Evolutionary conservation across 2,329 filamentous ascomycete genomes (phyloP).

Genomic region (Chaetomiaceae sp.): DNA sequence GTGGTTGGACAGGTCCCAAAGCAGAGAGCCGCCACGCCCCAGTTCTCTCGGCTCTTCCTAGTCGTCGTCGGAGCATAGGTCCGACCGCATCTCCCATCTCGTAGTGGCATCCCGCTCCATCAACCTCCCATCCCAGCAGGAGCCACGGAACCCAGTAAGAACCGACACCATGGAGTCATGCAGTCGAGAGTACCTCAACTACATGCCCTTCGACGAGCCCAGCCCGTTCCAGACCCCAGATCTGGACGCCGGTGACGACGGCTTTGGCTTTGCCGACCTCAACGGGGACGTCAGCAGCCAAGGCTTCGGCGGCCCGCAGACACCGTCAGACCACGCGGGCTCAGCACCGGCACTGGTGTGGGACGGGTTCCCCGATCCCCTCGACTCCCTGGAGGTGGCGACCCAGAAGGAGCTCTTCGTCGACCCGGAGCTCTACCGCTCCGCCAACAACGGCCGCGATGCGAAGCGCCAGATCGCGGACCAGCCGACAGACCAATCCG

Average conservation of each 20-base stretch:
- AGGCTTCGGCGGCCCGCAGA: constrained; percentile 7
- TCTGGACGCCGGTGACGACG: constrained; percentile 12
- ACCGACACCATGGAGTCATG: too few species aligned
- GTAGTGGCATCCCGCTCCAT: too few species aligned
- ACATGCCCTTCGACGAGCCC: too few species aligned
- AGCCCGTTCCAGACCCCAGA: constrained; percentile 18
- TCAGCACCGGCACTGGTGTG: constrained; percentile 9
- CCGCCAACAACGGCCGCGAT: constrained; percentile 16
- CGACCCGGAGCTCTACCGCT: constrained; percentile 20
- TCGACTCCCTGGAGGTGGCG: constrained; percentile 11
- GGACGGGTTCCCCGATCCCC: constrained; percentile 17
- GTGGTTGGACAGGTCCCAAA: too few species aligned
- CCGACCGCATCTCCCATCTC: too few species aligned
- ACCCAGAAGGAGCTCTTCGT: constrained; percentile 20
- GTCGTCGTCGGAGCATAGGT: too few species aligned
- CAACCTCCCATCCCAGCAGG: too few species aligned
- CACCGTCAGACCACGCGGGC: constrained; percentile 2
- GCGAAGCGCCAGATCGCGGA: constrained; percentile 19
- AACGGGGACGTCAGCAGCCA: constrained; percentile 13
- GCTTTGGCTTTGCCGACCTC: constrained; percentile 14
- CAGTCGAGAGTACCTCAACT: too few species aligned
- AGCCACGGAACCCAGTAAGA: too few species aligned
- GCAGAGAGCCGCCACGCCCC: too few species aligned
- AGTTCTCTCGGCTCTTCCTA: too few species aligned
- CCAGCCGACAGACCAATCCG: constrained; percentile 12